Percentiles rank a stretch among this genome's conserved stretches.
These are phyloP conservation scores for Arthromyces matolae DNA, from an alignment of 768 basidiomycete species.

Conservation along the genomic window DNA sequence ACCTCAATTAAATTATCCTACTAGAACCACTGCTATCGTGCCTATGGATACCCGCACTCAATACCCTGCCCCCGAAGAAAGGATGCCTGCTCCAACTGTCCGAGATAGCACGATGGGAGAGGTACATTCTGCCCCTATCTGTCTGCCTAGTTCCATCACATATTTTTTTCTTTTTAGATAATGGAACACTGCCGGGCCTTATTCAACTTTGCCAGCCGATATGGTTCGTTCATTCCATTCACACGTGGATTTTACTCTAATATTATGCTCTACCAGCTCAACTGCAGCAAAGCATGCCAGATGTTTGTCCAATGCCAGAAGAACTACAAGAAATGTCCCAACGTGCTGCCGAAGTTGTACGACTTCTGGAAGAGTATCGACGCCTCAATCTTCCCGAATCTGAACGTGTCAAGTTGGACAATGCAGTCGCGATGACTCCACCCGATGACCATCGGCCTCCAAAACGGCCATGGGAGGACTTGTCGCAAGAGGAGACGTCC, in stretches of 20 bases:
- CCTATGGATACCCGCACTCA: conserved; percentile 40
- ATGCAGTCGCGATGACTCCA: conserved; percentile 26
- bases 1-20: conserved; percentile 27
- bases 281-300: conserved; percentile 42
- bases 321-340: conserved; percentile 71
- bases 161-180: conserved; percentile 44
- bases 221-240: conserved; percentile 43
- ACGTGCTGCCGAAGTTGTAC: conserved; percentile 62
- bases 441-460: conserved; percentile 58
- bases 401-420: conserved; percentile 31
- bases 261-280: conserved; percentile 29
- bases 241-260: conserved; percentile 2
- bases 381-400: conserved; percentile 37
- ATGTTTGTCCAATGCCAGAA: conserved; percentile 46
- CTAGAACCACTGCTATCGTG: conserved; percentile 39
- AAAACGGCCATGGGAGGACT: conserved; percentile 79
- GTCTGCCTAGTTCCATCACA: conserved; percentile 4
- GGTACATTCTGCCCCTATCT: conserved; percentile 25
- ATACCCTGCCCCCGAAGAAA: conserved; percentile 34
- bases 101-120: conserved; percentile 41
- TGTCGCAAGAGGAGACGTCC: conserved; percentile 44
- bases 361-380: conserved; percentile 60
- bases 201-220: conserved; percentile 63
- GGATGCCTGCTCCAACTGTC: conserved; percentile 26
- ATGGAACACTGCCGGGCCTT: conserved; percentile 57